Evolutionary conservation across 768 basidiomycete species (phyloP).

Genomic region (Lentinula detonsa): DNA sequence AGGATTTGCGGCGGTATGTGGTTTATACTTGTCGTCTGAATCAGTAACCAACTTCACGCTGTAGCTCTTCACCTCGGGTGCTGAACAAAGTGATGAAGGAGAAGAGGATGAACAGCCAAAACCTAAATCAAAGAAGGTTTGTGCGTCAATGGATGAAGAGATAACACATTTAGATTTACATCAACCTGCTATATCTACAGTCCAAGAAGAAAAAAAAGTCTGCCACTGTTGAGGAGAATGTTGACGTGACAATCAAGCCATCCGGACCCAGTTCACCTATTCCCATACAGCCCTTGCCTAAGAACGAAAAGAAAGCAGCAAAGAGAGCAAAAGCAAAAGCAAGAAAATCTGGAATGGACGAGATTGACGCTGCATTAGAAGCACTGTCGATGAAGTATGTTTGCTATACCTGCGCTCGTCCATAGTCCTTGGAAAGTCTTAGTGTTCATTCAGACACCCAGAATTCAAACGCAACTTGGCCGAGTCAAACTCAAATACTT

Average conservation of each 20-base stretch:
- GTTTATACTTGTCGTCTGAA: conserved; percentile 4
- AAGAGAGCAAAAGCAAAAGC: conserved; percentile 63
- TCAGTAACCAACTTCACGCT: conserved; percentile 4
- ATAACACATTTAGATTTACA: not conserved
- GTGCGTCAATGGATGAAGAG: not conserved
- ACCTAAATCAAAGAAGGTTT: conserved; percentile 10
- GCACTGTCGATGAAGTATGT: conserved; percentile 77
- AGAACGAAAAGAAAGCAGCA: conserved; percentile 50
- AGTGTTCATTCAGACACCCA: conserved; percentile 36
- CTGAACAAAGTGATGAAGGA: conserved; percentile 30
- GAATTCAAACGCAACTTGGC: conserved; percentile 28
- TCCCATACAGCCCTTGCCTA: conserved; percentile 13
- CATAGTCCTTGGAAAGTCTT: not conserved
- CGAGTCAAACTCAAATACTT: conserved; percentile 21
- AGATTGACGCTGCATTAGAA: conserved; percentile 78
- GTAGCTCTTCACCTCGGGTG: conserved; percentile 35
- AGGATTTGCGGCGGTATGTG: conserved; percentile 42
- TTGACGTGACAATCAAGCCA: not conserved
- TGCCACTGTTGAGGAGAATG: not conserved
- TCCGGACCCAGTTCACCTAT: not conserved
- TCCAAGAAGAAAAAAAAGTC: conserved; percentile 37
- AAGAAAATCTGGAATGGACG: conserved; percentile 65
- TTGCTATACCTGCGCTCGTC: not conserved
- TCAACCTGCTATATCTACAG: not conserved
- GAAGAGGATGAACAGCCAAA: conserved; percentile 32